These are phyloP conservation scores for Cercospora sp. DNA, from an alignment of 2,329 filamentous ascomycete genomes.

Conservation along the genomic window DNA sequence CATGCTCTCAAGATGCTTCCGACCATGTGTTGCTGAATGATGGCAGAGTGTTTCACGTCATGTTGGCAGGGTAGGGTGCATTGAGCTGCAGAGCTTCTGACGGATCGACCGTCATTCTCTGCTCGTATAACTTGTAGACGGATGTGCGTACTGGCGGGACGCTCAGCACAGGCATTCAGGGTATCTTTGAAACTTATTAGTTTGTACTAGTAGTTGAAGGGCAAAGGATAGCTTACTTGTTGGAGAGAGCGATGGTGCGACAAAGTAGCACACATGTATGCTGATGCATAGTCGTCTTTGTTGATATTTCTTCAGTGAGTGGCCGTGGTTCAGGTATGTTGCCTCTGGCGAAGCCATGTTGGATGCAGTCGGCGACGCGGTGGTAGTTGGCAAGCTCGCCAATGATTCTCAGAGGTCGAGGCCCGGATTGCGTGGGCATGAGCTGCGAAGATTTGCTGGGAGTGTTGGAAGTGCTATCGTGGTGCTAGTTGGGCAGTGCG, in stretches of 20 bases:
- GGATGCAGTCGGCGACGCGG: not conserved
- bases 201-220: not conserved
- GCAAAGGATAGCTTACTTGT: not conserved
- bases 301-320: no score
- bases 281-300: not conserved
- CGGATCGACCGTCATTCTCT: not conserved
- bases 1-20: not conserved
- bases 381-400: not conserved
- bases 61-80: not conserved
- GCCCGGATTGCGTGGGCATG: not conserved
- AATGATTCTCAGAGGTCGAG: not conserved
- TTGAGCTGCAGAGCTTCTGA: not conserved
- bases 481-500: not conserved
- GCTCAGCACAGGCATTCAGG: not conserved
- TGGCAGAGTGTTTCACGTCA: not conserved
- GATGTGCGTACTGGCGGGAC: not conserved
- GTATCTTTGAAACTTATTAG: not conserved
- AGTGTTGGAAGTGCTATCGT: not conserved
- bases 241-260: not conserved
- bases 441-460: not conserved
- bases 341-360: not conserved
- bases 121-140: not conserved
- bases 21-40: not conserved
- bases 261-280: not conserved
- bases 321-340: not conserved